Conservation (phyloP, 2,329 filamentous ascomycete species). For the Monascus ruber region DNA sequence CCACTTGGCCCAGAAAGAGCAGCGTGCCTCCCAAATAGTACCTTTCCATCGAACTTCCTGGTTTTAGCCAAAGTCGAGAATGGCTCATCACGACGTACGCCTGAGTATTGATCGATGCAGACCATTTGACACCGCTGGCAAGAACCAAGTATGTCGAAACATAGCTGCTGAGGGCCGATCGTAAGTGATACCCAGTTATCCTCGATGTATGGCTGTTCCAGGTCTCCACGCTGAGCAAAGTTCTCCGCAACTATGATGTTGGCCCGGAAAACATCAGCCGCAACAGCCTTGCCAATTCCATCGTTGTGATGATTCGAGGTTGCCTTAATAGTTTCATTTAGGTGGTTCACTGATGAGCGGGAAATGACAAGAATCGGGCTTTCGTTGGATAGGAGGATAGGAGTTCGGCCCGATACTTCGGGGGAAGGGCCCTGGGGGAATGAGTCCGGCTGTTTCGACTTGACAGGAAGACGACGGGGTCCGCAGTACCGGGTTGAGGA, state of each 20-base stretch:
- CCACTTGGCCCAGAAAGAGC: slow-evolving; percentile 25
- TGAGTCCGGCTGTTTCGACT: slow-evolving; percentile 34
- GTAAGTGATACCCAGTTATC: slow-evolving; percentile 61
- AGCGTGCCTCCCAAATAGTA: slow-evolving; percentile 78
- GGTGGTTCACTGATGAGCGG: slow-evolving; percentile 60
- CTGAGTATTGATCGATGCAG: slow-evolving; percentile 78
- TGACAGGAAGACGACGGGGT: slow-evolving; percentile 47
- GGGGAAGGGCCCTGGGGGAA: slow-evolving; percentile 30
- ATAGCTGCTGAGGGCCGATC: slow-evolving; percentile 42
- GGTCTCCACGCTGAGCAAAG: slow-evolving; percentile 30
- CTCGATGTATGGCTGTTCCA: slow-evolving; percentile 59
- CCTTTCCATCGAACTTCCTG: slow-evolving; percentile 67
- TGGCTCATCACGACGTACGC: slow-evolving; percentile 67
- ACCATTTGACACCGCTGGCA: slow-evolving; percentile 95
- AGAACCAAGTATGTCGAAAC: slow-evolving; percentile 57
- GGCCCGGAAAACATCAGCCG: slow-evolving; percentile 69
- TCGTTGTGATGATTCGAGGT: slow-evolving; percentile 40
- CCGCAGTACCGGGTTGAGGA: slow-evolving; percentile 59
- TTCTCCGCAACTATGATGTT: slow-evolving; percentile 65
- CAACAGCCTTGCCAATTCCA: slow-evolving; percentile 42
- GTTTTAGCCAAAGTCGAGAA: slow-evolving; percentile 83
- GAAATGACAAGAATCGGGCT: slow-evolving; percentile 83
- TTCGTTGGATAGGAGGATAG: slow-evolving; percentile 81
- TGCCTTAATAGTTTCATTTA: slow-evolving; percentile 62
- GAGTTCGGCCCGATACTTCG: slow-evolving; percentile 24